Evolutionary conservation across 1,284 basidiomycete genomes (phyloP), one percentile per base, ranked within the genome.

Genomic region (Ceratobasidium papillatum): DNA sequence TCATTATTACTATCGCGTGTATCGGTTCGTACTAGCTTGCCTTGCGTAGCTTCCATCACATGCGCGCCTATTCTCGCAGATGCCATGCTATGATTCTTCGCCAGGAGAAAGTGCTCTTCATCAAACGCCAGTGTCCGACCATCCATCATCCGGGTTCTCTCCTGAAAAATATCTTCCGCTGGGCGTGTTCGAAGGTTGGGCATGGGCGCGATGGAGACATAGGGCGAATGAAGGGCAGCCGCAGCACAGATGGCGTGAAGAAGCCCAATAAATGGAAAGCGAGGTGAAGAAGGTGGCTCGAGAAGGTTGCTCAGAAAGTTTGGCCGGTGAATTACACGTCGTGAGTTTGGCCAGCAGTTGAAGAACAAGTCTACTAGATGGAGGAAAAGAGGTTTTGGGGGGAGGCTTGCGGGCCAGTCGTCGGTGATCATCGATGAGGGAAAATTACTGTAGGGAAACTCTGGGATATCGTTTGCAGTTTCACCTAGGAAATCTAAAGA

Each of bases 281-380:
- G 68, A 9, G 68, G 54, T 25, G 68, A 71, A 3, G 68, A 59
- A 19, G 54, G 68, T 8, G 54, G 68, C 43, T 71, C 68, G 30
- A 59, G 43, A 9, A 71, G 56, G 9, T 71, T 54, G n/a, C 38
- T 51, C 32, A 59, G 8, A 22, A 71, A 61, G 7, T 54, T 71
- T 9, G 68, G 68, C 1, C 68, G 68, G 30, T 71, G 68, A 12
- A 71, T 45, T n/a, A 71, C 34, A 43, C 68, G 68, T 30, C 68
- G 54, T n/a, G 68, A 27, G 19, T 71, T 71, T 22, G 68, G 68
- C 32, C 54, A 71, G 34, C 68, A 71, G 14, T 41, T 61, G 68
- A 71, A 71, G 45, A 71, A 71, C 25, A 71, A 25, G 14, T 61
- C 68, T 12, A 71, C 38, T 22, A 71, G 43, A 56, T 71, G 68